Evolutionary conservation across 2,329 filamentous ascomycete genomes (phyloP), one percentile per base, ranked within the genome.

Genomic region (Pseudocercospora vitis): DNA sequence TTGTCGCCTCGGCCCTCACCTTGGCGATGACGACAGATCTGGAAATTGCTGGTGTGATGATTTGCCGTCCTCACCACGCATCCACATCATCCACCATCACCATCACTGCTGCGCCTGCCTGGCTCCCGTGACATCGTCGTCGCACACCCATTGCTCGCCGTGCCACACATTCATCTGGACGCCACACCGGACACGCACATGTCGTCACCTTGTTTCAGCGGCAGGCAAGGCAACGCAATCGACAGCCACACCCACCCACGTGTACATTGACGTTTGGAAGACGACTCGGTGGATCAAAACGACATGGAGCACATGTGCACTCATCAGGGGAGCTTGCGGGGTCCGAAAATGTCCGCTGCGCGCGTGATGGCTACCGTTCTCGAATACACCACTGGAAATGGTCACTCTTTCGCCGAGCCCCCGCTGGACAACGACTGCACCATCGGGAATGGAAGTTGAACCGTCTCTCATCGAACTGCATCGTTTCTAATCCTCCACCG

Each of bases 191-290:
- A n/a, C 14, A 18, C 18, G 21, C 37, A 42, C 37, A 26, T n/a
- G 14, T 24, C 37, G 21, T 42, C 37, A 42, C 37, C 11, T 40
- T 23, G 37, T 40, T 40, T 40, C 37, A 40, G 19, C 37, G 19
- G 19, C 23, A 24, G 19, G 37, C 37, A 40, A 40, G n/a, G 37
- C 37, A 40, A 40, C 37, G 37, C 37, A 23, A 21, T 16, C 37
- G 37, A 40, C 7, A 40, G 37, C 37, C 37, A 40, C 37, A 40
- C 23, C 37, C 37, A 40, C 37, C 37, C 37, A 40, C 37, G 19
- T 40, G 37, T 40, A 19, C 35, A 39, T 29, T 16, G 19, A 40
- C n/a, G 37, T 40, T 40, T 19, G 23, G 23, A 40, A 40, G 37
- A 40, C n/a, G n/a, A n/a, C n/a, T n/a, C n/a, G n/a, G n/a, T n/a